Base-by-base conservation (phyloP, 768 basidiomycete species). In the Termitomyces heimii region DNA sequence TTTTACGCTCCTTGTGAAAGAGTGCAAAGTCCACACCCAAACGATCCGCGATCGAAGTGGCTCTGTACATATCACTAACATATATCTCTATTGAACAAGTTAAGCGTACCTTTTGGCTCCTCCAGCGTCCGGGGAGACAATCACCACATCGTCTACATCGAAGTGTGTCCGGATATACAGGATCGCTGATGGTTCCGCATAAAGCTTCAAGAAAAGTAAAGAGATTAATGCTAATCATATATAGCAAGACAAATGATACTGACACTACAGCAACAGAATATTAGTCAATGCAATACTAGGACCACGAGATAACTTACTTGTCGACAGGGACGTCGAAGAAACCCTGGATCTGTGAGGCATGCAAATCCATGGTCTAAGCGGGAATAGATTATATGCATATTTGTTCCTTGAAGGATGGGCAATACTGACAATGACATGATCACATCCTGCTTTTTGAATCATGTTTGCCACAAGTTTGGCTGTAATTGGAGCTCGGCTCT, bases 271-370 rank as follows among this genome's bases (percentile, higher is more conserved):
- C 24, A 40, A 35, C 26, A 47, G 32, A 22, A 51, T 43, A 24
- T 57, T 51, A 56, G 57, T 39, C 34, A 28, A 48, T 49, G 39
- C 37, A 63, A 63, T 56, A 62, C 47, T 34, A 29, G 29, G 6
- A n/a, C 29, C n/a, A 29, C 34, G 54, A 60, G 53, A 50, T 6
- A 22, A 84, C 93, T 82, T 70, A 96, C 93, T 99, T 98, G 81
- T 99, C 97, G 66, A 98, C 96, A 8, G 97, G 97, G 44, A 98
- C 95, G 72, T 98, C 96, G 72, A 99, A 99, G 77, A 99, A 99
- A 6, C 97, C 97, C 75, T 99, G 97, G 61, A 99, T 98, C 69
- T 99, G 97, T 2, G 94, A 96, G 32, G 97, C 97, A 69, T 99
- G 96, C 58, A 98, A 78, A 75, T 99, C 97, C 94, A 98, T 97